A percentile compares a stretch with the other conserved stretches of the same genome.
Evolutionary conservation across 2,329 filamentous ascomycete species (phyloP).

Genomic region (Aspergillus candidus): DNA sequence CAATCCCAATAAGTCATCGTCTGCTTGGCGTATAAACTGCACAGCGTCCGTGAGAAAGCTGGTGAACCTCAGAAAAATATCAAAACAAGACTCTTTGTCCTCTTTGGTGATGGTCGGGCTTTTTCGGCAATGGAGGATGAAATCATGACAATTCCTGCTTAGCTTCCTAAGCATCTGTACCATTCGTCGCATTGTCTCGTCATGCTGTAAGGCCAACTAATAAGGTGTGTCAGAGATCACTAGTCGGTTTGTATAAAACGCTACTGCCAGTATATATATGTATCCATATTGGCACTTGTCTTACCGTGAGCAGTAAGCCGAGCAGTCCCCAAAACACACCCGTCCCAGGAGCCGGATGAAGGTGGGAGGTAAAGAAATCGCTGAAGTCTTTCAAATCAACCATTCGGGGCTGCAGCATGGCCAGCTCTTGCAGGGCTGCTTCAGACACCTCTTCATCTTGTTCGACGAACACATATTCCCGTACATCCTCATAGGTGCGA

Average conservation of each 20-base stretch:
- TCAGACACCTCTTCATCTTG: background rate
- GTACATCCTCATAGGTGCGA: background rate
- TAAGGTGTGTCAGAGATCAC: too few relatives aligned
- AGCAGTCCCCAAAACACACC: background rate
- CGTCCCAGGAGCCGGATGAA: background rate
- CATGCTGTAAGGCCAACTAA: background rate
- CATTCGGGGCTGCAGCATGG: background rate
- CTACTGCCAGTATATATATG: too few relatives aligned
- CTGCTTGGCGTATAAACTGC: background rate
- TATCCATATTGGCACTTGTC: background rate
- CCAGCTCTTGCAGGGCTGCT: background rate
- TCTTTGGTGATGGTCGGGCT: background rate
- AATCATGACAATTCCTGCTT: background rate
- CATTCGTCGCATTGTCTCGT: background rate
- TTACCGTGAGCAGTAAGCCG: background rate
- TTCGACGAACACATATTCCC: background rate
- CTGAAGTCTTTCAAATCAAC: background rate
- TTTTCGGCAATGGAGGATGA: background rate
- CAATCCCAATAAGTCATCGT: background rate
- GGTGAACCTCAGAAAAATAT: background rate
- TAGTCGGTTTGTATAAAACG: too few relatives aligned
- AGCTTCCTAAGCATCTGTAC: background rate
- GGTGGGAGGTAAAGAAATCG: background rate
- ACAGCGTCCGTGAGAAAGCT: background rate
- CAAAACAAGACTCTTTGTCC: background rate